Evolutionary conservation across 495 filamentous ascomycete genomes (phyloP).

Genomic region (Penicillium goetzii): DNA sequence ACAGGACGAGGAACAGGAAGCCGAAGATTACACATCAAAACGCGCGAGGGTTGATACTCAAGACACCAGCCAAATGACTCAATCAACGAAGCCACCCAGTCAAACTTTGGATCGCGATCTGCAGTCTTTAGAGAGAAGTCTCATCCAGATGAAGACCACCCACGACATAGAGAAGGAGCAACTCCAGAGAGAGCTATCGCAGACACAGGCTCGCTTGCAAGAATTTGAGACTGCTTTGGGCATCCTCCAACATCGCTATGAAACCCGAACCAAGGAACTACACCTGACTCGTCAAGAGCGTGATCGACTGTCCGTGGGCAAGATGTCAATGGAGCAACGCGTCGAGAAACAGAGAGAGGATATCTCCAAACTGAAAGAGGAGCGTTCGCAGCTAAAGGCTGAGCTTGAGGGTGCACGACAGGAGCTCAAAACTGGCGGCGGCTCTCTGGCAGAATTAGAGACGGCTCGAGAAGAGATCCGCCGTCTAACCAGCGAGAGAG

Average conservation of each 20-base stretch:
- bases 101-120: conserved; percentile 40
- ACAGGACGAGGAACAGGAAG: conserved; percentile 40
- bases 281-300: conserved; percentile 45
- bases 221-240: conserved; percentile 37
- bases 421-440: conserved; percentile 52
- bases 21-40: conserved; percentile 35
- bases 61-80: conserved; percentile 40
- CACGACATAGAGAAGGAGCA: conserved; percentile 38
- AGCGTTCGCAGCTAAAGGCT: conserved; percentile 49
- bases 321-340: conserved; percentile 35
- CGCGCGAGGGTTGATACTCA: conserved; percentile 37
- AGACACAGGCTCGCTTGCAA: conserved; percentile 27
- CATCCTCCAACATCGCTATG: conserved; percentile 49
- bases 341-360: conserved; percentile 49
- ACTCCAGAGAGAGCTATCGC: conserved; percentile 32
- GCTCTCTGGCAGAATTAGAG: conserved; percentile 55
- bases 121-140: conserved; percentile 37
- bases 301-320: conserved; percentile 31
- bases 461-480: conserved; percentile 48
- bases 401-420: conserved; percentile 54
- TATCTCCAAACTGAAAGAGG: conserved; percentile 51
- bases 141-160: conserved; percentile 40
- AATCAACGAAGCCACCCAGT: conserved; percentile 37
- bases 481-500: conserved; percentile 45
- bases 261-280: conserved; percentile 42